A percentile compares a stretch with the other conserved stretches of the same genome.
Evolutionary conservation across 371 early-diverging fungal genomes (phyloP).

Genomic region (Lichtheimia ramosa): DNA sequence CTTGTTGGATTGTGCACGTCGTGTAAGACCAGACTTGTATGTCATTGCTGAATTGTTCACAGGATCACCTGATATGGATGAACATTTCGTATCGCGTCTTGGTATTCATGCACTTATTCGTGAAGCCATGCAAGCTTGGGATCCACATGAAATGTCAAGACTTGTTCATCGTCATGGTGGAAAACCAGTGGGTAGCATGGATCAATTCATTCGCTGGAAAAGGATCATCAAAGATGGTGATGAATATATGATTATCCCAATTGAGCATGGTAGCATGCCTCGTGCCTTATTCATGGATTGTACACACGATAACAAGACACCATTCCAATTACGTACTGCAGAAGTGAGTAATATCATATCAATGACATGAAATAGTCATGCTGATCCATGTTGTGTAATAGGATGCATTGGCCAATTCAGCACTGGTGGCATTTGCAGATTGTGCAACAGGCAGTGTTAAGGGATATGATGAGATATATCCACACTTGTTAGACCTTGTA

Average conservation of each 20-base stretch:
- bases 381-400: constrained; percentile 6
- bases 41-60: constrained; percentile 97
- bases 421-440: constrained; percentile 85
- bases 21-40: constrained; percentile 85
- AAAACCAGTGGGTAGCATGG: constrained; percentile 77
- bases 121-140: constrained; percentile 98
- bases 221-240: constrained; percentile 32
- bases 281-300: constrained; percentile 98
- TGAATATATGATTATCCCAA: constrained; percentile 30
- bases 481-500: constrained; percentile 83
- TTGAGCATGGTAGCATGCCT: constrained; percentile 55
- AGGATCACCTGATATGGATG: constrained; percentile 90
- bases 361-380: too few relatives aligned
- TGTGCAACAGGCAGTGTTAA: constrained; percentile 94
- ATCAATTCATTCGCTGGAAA: constrained; percentile 59
- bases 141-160: constrained; percentile 85
- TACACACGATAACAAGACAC: constrained; percentile 98
- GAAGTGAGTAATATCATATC: constrained; percentile 15
- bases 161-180: constrained; percentile 90
- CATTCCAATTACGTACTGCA: constrained; percentile 84
- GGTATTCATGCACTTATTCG: constrained; percentile 96
- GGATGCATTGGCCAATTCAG: constrained; percentile 91
- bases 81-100: constrained; percentile 82
- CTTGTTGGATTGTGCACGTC: constrained; percentile 86
- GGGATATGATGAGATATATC: constrained; percentile 94